Conservation (phyloP, 768 basidiomycete species). For the Lentinula edodes region DNA sequence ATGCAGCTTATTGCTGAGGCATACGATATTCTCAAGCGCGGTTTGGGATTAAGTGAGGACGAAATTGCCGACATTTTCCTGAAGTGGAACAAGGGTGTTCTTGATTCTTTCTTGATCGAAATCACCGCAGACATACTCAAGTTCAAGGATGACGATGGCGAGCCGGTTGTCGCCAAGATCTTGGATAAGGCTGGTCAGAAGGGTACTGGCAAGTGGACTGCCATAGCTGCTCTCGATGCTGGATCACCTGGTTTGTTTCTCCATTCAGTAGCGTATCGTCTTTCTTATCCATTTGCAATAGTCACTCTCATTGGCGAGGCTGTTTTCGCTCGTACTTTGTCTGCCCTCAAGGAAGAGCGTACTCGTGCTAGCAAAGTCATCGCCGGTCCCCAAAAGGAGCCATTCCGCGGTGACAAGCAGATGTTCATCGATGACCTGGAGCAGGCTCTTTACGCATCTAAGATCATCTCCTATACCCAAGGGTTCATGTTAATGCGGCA, state of each 20-base stretch:
- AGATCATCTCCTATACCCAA: slow-evolving; percentile 99
- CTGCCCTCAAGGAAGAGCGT: slow-evolving; percentile 95
- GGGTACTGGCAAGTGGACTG: slow-evolving; percentile 99
- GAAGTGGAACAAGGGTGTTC: slow-evolving; percentile 97
- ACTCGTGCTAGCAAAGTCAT: slow-evolving; percentile 87
- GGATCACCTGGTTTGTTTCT: slow-evolving; percentile 67
- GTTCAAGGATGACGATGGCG: slow-evolving; percentile 95
- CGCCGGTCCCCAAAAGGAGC: slow-evolving; percentile 84
- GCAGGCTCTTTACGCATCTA: slow-evolving; percentile 98
- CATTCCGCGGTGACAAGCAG: slow-evolving; percentile 96
- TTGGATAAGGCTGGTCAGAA: slow-evolving; percentile 97
- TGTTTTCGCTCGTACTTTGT: slow-evolving; percentile 97
- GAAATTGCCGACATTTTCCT: slow-evolving; percentile 95
- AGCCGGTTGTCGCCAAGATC: slow-evolving; percentile 88
- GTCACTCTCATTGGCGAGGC: slow-evolving; percentile 99
- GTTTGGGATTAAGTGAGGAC: slow-evolving; percentile 76
- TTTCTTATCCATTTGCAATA: slow-evolving; percentile 23
- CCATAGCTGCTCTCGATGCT: slow-evolving; percentile 91
- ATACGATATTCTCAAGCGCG: slow-evolving; percentile 97
- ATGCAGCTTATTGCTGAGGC: slow-evolving; percentile 99
- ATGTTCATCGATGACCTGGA: slow-evolving; percentile 99
- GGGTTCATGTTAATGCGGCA: slow-evolving; percentile 99
- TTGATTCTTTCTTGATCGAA: slow-evolving; percentile 99
- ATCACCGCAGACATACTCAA: slow-evolving; percentile 96
- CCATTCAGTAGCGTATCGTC: slow-evolving; percentile 1